Base-by-base conservation (phyloP, 2,329 filamentous ascomycete genomes). In the Aspergillus oerlinghausenensis region DNA sequence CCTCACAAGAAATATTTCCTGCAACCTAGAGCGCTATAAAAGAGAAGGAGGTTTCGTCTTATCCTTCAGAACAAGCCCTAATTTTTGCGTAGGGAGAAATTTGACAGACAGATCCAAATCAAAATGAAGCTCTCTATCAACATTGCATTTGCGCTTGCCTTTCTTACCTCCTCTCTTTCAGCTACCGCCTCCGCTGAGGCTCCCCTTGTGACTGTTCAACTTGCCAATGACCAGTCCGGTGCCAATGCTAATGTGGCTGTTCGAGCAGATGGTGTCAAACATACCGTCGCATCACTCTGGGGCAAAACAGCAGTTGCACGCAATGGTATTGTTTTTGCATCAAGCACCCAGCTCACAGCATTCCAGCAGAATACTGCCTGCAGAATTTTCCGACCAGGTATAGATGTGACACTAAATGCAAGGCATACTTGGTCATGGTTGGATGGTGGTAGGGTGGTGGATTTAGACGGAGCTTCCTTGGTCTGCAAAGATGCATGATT, bases 201-300 rank as follows among this genome's bases (percentile, higher is more conserved):
- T 19, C 54, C 58, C 57, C 29, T 52, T 11, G 64, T 61, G 29
- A 66, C 62, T 3, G 50, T 69, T 8, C 64, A 67, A 51, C 62
- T 69, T 11, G 57, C 64, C 49, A 68, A 69, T 49, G 66, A 69
- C 29, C 60, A 67, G 28, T 62, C 60, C 2, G 66, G 66, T 21
- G 59, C 65, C 50, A 60, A 64, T 10, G 61, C 65, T 28, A 58
- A 65, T 26, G 61, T 58, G 17, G 25, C 50, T 19, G 45, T 69
- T 45, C 56, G 63, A 6, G 50, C 59, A 17, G 64, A 68, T 21
- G 65, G 65, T 17, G 47, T 51, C 21, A 54, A 56, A n/a, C 60
- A 59, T 25, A 50, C 60, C 40, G 58, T 69, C 14, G 49, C 55
- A 26, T 49, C 57, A 17, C 61, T 69, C 54, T 69, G 62, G 59